A percentile compares a stretch with the other conserved stretches of the same genome.
phyloP scores from a whole-genome alignment of 1,284 basidiomycete species.

The Xerocomus amazonicus region DNA sequence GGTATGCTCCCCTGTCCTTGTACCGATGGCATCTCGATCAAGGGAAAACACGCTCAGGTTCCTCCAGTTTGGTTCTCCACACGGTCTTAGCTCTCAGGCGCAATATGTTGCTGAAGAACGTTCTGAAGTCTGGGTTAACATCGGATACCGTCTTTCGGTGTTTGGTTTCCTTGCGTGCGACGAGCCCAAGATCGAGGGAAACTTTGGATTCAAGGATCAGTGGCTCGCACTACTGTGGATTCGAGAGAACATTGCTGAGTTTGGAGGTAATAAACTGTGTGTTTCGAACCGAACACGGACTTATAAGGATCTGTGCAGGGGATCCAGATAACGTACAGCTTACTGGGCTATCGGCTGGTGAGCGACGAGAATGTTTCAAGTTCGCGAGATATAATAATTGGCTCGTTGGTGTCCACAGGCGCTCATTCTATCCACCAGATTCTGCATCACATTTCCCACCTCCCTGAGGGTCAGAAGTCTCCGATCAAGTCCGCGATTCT shows the following conservation, averaged over 20 bases:
- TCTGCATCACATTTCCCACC: constrained; percentile 64
- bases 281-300: constrained; percentile 40
- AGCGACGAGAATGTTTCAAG: constrained; percentile 3
- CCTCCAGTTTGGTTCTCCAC: constrained; percentile 77
- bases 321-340: constrained; percentile 58
- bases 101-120: constrained; percentile 64
- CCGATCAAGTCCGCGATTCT: constrained; percentile 65
- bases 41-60: constrained; percentile 45
- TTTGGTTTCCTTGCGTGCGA: constrained; percentile 73
- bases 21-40: background rate
- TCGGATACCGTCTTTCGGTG: constrained; percentile 67
- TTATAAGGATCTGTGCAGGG: constrained; percentile 52
- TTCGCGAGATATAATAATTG: background rate
- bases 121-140: constrained; percentile 68
- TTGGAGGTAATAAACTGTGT: constrained; percentile 41
- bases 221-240: constrained; percentile 30
- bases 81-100: constrained; percentile 52
- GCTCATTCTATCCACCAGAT: constrained; percentile 75
- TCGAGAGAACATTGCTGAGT: constrained; percentile 25
- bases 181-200: constrained; percentile 56
- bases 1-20: constrained; percentile 36
- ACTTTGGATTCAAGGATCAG: constrained; percentile 77
- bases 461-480: constrained; percentile 51
- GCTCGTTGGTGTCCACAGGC: constrained; percentile 36
- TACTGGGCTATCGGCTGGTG: constrained; percentile 68